Conservation (phyloP, 164 flowering plant genomes). For the Houttuynia cordata region DNA sequence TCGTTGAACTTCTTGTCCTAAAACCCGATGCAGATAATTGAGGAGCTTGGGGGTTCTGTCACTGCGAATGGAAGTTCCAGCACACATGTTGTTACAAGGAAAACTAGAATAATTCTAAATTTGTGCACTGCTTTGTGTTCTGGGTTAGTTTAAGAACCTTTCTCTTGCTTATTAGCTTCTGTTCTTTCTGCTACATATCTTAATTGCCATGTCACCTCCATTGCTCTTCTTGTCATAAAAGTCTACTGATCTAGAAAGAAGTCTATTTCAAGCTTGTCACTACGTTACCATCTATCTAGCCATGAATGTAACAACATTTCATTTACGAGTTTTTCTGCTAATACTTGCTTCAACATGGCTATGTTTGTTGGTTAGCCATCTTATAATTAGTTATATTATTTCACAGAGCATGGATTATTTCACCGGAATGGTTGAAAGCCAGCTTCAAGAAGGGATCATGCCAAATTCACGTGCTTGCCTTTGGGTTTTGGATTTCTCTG, state of each 20-base stretch:
- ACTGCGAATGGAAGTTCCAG: constrained; percentile 45
- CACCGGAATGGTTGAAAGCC: constrained; percentile 68
- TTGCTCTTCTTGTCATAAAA: background rate
- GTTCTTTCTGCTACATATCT: background rate
- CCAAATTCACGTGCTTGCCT: background rate
- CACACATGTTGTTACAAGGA: constrained; percentile 75
- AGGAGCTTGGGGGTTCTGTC: constrained; percentile 63
- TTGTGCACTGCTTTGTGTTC: constrained; percentile 81
- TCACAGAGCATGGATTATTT: constrained; percentile 81
- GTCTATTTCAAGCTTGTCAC: too few relatives aligned
- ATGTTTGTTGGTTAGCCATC: background rate
- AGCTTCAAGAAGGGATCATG: constrained; percentile 60
- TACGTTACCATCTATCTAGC: background rate
- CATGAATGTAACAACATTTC: background rate
- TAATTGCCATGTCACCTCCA: background rate
- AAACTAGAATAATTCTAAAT: constrained; percentile 65
- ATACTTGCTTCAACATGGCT: too few relatives aligned
- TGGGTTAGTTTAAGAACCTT: constrained; percentile 41
- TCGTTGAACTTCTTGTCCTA: background rate
- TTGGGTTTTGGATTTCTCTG: background rate
- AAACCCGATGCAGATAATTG: constrained; percentile 39
- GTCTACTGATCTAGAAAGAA: too few relatives aligned
- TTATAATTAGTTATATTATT: background rate
- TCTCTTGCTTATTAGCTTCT: background rate
- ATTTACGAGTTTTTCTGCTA: too few relatives aligned